Evolutionary conservation across 2,329 filamentous ascomycete species (phyloP), one percentile per base, ranked within the genome.

Genomic region (Hypoxylon sp.): DNA sequence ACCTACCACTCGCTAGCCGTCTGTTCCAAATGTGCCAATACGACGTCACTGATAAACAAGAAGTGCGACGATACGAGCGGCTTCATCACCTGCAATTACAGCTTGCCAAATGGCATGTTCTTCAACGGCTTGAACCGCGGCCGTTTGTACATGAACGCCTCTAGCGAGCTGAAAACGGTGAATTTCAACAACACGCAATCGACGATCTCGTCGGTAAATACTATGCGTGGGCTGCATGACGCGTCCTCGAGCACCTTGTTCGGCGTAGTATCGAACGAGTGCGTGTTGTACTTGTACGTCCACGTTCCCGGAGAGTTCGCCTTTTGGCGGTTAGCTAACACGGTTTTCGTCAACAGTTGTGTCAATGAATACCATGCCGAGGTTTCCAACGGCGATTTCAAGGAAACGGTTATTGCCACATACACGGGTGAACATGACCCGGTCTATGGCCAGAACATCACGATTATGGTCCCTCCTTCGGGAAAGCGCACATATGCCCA

Each of bases 161-260:
- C 42, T 6, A 46, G 42, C 24, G 24, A 6, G 8, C 6, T 46
- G 11, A 5, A 2, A n/a, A 46, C 42, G 8, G 22, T 46, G 11
- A 46, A 46, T n/a, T 46, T 46, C 42, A 46, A 46, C 5, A 8
- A 46, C 26, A 26, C 42, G 12, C 42, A 46, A 46, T 46, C 42
- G 42, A 46, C 42, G 4, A 46, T 46, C 4, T 46, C 42, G 22
- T 46, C 42, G 14, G 26, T 46, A 46, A 24, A 14, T 3, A 46
- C 42, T 12, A 46, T 46, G 42, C 42, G 42, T 1, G 42, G 42
- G 22, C 26, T 46, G 24, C 42, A 46, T 4, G 42, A 46, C 11
- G 4, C 7, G 7, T 24, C 42, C 42, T 46, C 42, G 12, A 26
- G 4, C 20, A 26, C 4, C 20, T 26, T 46, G 12, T 26, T 26